A percentile compares a stretch with the other conserved stretches of the same genome.
phyloP scores from a whole-genome alignment of 352 stramenopile genomes.

The Globisporangium paddicum region DNA sequence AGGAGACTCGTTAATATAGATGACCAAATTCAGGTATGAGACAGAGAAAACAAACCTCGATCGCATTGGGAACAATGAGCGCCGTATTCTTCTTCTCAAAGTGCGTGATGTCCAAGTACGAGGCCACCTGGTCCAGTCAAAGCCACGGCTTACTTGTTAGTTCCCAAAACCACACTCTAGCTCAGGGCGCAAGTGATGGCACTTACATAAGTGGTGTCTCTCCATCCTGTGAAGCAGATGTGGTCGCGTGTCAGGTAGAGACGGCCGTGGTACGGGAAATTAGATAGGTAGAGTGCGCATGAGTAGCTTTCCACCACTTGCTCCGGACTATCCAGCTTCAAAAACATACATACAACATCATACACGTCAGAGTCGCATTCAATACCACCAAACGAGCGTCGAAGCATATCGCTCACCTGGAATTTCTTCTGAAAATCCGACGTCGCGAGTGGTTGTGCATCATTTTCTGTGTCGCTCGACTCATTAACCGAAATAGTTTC shows the following conservation, averaged over 20 bases:
- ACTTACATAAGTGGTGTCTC: constrained; percentile 75
- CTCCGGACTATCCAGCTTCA: constrained; percentile 54
- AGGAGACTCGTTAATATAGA: neutral
- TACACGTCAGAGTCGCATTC: too few relatives aligned
- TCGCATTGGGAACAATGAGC: constrained; percentile 81
- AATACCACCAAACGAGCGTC: too few relatives aligned
- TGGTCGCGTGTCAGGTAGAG: constrained; percentile 73
- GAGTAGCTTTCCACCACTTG: constrained; percentile 85
- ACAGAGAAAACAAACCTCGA: constrained; percentile 43
- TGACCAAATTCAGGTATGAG: too few relatives aligned
- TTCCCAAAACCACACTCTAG: neutral
- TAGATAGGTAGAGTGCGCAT: constrained; percentile 72
- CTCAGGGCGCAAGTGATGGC: neutral
- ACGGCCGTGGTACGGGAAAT: constrained; percentile 77
- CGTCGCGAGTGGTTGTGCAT: constrained; percentile 42
- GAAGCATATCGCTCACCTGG: constrained; percentile 31
- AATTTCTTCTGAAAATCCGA: constrained; percentile 85
- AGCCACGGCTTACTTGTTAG: neutral
- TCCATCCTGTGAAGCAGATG: constrained; percentile 81
- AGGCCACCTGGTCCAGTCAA: constrained; percentile 40
- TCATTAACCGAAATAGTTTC: constrained; percentile 7
- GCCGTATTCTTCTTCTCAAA: constrained; percentile 87
- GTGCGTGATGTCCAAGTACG: constrained; percentile 58
- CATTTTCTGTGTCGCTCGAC: constrained; percentile 20
- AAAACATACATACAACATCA: too few relatives aligned